Evolutionary conservation across 176 grass and related monocot genomes (phyloP).

Genomic region (Phoenix dactylifera): DNA sequence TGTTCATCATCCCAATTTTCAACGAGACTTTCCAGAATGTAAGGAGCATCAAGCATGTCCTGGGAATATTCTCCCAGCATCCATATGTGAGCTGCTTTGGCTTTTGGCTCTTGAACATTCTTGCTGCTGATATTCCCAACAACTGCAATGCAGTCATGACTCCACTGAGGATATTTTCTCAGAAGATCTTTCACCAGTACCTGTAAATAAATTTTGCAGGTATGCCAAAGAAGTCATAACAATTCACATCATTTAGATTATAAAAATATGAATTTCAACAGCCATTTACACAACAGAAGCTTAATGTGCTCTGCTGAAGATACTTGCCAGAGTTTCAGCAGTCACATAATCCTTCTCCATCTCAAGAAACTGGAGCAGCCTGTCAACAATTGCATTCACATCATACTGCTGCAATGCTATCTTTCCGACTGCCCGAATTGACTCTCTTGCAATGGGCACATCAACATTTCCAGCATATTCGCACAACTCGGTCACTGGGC

Average conservation of each 20-base stretch:
- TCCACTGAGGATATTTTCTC: constrained; percentile 99
- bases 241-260: no score
- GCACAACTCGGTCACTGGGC: constrained; percentile 85
- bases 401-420: constrained; percentile 99
- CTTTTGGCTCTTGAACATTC: constrained; percentile 97
- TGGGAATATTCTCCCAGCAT: constrained; percentile 99
- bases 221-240: no score
- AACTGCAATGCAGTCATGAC: constrained; percentile 99
- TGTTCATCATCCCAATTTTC: constrained; percentile 95
- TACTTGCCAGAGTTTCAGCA: constrained; percentile 88
- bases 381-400: constrained; percentile 95
- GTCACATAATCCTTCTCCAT: constrained; percentile 99
- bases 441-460: constrained; percentile 87
- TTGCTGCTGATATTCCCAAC: constrained; percentile 99
- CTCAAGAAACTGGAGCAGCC: constrained; percentile 99
- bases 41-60: constrained; percentile 94
- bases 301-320: neutral
- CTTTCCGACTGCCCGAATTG: constrained; percentile 97
- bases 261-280: no score
- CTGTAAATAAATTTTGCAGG: constrained; percentile 24
- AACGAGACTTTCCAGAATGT: constrained; percentile 79
- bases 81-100: constrained; percentile 96
- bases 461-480: constrained; percentile 99
- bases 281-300: no score
- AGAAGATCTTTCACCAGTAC: constrained; percentile 98